These are phyloP conservation scores for Neurospora sp. DNA, from an alignment of 495 filamentous ascomycete species.

Conservation along the genomic window DNA sequence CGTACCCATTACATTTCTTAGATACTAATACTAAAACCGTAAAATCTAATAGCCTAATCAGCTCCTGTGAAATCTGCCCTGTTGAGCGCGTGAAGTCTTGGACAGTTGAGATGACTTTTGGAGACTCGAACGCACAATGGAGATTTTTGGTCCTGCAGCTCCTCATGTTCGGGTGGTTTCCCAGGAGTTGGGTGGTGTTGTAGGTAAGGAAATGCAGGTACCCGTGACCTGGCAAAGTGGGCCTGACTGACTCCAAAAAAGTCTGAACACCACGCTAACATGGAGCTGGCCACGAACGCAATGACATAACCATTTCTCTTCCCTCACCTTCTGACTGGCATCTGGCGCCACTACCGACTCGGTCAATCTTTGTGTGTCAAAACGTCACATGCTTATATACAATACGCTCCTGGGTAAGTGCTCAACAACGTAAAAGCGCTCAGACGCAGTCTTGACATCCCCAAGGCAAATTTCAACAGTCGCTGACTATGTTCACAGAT, in stretches of 20 bases:
- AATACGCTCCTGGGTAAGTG: background rate
- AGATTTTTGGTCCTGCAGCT: background rate
- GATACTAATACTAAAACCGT: constrained; percentile 32
- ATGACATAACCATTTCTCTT: background rate
- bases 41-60: constrained; percentile 10
- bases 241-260: background rate
- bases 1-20: constrained; percentile 15
- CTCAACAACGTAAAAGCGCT: background rate
- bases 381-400: background rate
- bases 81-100: background rate
- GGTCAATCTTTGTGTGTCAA: background rate
- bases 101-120: background rate
- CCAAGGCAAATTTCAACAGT: background rate
- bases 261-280: background rate
- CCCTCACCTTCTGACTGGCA: background rate
- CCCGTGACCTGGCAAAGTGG: background rate
- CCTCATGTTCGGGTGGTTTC: background rate
- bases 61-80: background rate
- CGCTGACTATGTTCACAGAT: background rate
- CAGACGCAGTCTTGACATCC: background rate
- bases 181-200: background rate
- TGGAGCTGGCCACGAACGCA: background rate
- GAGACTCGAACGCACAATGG: background rate
- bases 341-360: background rate
- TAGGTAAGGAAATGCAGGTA: background rate